phyloP scores from a whole-genome alignment of 2,329 filamentous ascomycete genomes.

The Escovopsis weberi region DNA sequence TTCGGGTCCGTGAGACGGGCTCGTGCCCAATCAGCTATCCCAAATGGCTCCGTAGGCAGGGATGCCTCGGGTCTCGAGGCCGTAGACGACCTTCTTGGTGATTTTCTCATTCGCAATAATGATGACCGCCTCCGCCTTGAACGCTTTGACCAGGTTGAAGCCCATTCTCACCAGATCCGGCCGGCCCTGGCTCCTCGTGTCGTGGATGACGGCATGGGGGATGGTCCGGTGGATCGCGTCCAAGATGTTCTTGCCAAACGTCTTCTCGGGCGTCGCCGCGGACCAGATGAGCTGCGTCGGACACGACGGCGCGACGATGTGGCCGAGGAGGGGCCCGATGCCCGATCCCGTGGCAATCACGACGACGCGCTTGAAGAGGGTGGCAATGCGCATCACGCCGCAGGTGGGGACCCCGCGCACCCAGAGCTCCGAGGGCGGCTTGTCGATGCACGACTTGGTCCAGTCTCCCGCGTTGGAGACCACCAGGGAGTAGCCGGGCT shows the following conservation, averaged over 20 bases:
- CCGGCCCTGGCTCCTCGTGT: slow-evolving; percentile 45
- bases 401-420: slow-evolving; percentile 52
- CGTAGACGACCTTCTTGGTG: slow-evolving; percentile 54
- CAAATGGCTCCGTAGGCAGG: slow-evolving; percentile 62
- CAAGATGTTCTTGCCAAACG: slow-evolving; percentile 45
- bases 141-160: slow-evolving; percentile 40
- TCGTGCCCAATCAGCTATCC: slow-evolving; percentile 29
- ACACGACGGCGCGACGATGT: slow-evolving; percentile 35
- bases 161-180: slow-evolving; percentile 39
- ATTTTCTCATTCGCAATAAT: slow-evolving; percentile 57
- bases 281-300: slow-evolving; percentile 54
- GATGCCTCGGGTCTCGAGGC: slow-evolving; percentile 49
- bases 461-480: slow-evolving; percentile 65
- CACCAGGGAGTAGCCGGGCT: slow-evolving; percentile 47
- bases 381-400: slow-evolving; percentile 53
- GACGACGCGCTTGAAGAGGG: slow-evolving; percentile 49
- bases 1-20: no score
- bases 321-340: slow-evolving; percentile 53
- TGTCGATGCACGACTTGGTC: slow-evolving; percentile 49
- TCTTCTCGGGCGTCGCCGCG: slow-evolving; percentile 43
- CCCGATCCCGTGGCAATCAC: slow-evolving; percentile 60
- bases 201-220: slow-evolving; percentile 49
- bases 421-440: slow-evolving; percentile 49
- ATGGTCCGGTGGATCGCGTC: slow-evolving; percentile 42
- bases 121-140: slow-evolving; percentile 53